Percentiles rank a stretch among this genome's conserved stretches.
Evolutionary conservation across 2,329 filamentous ascomycete genomes (phyloP).

Genomic region (Oidium heveae): DNA sequence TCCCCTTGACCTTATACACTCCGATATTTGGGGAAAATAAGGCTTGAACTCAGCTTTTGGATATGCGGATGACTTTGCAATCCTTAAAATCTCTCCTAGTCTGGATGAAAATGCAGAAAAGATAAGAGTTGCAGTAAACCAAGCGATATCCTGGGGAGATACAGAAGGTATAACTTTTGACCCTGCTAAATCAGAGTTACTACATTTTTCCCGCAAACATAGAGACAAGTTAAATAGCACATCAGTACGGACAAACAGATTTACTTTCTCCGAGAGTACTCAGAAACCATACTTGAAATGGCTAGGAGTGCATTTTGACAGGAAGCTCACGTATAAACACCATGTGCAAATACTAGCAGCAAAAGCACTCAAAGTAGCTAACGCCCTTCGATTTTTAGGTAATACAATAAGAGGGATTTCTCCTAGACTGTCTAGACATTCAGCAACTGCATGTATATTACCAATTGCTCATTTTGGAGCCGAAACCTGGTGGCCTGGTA

Average conservation of each 20-base stretch:
- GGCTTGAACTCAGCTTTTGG: no score
- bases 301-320: no score
- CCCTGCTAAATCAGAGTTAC: not conserved
- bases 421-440: not conserved
- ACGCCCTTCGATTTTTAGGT: no score
- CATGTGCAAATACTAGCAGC: no score
- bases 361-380: no score
- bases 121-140: not conserved
- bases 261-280: not conserved
- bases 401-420: not conserved
- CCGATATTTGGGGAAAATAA: not conserved
- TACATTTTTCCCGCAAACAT: not conserved
- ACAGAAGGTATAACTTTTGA: not conserved
- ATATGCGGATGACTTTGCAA: no score
- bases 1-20: not conserved
- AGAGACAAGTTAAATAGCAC: no score
- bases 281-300: no score
- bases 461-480: no score
- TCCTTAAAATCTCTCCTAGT: not conserved
- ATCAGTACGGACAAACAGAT: not conserved
- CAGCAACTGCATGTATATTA: not conserved
- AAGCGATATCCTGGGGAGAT: not conserved
- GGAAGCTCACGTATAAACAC: no score
- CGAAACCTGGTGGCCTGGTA: no score
- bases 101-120: no score